Evolutionary conservation across 495 filamentous ascomycete species (phyloP), one percentile per base, ranked within the genome.

Genomic region (Hypoxylon crocopeplum): DNA sequence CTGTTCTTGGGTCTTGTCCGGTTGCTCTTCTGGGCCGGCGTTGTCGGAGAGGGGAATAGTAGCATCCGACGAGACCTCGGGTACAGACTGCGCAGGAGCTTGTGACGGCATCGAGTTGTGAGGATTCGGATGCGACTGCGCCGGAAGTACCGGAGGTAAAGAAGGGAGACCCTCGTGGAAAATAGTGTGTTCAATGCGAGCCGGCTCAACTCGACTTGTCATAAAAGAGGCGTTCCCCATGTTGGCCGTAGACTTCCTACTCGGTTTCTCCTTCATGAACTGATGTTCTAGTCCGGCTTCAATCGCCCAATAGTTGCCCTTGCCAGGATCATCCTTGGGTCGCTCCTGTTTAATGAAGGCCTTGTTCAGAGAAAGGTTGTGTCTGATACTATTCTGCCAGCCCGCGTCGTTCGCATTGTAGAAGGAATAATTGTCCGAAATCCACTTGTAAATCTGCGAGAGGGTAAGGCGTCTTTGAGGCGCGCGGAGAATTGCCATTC

Each of bases 401-500:
- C 94, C 93, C 4, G 89, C 82, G 49, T 96, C 91, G 27, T 86
- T 82, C 13, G 85, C 83, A 50, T 86, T 86, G 76, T 97, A 98
- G 72, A 90, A 96, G 2, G 82, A 84, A 70, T 91, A 98, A 3
- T 88, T 94, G 68, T 98, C 91, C 0, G 91, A 92, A 54, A 98
- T 98, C 94, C 94, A 98, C 68, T 94, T 96, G 83, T 98, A 98
- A 58, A 98, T 98, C 69, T 97, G 93, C n/a, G 92, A 86, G 1
- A 98, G 80, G 1, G 94, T 97, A 42, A 98, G 77, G 32, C 89
- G 86, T 17, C 91, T 86, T 34, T 89, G 86, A 22, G 90, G 86
- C 4, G 94, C 89, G 33, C 94, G 86, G 15, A 98, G 77, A 64
- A 98, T 98, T 17, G 94, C 90, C 92, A 97, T 97, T 59, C 91